Percentiles rank a stretch among this genome's conserved stretches.
These are phyloP conservation scores for Ophiostoma sp. DNA, from an alignment of 2,329 filamentous ascomycete species.

Conservation along the genomic window DNA sequence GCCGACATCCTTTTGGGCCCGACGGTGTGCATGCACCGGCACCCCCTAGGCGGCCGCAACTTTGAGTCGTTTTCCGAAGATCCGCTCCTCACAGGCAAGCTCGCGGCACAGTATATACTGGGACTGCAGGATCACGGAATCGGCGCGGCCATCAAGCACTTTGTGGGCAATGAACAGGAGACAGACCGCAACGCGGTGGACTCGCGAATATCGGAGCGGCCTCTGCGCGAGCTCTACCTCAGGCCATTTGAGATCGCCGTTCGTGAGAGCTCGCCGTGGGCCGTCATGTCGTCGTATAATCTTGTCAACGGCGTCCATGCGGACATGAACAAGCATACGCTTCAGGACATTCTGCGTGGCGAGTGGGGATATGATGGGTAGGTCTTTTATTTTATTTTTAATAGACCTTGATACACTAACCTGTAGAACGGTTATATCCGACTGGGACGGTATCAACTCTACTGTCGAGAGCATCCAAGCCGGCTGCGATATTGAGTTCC, in stretches of 20 bases:
- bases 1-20: slow-evolving; percentile 69
- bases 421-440: slow-evolving; percentile 48
- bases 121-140: slow-evolving; percentile 69
- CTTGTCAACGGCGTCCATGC: slow-evolving; percentile 59
- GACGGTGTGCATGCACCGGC: slow-evolving; percentile 76
- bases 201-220: slow-evolving; percentile 58
- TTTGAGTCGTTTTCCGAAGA: slow-evolving; percentile 87
- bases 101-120: slow-evolving; percentile 66
- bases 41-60: slow-evolving; percentile 75
- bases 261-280: slow-evolving; percentile 63
- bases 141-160: slow-evolving; percentile 61
- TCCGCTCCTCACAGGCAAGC: slow-evolving; percentile 67
- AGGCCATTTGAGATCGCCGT: slow-evolving; percentile 69
- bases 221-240: slow-evolving; percentile 45
- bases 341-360: slow-evolving; percentile 54
- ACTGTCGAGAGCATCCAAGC: slow-evolving; percentile 51
- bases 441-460: slow-evolving; percentile 56
- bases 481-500: slow-evolving; percentile 56
- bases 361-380: slow-evolving; percentile 58
- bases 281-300: slow-evolving; percentile 65
- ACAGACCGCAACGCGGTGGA: slow-evolving; percentile 61
- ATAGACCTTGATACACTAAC: background rate
- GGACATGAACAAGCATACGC: slow-evolving; percentile 50
- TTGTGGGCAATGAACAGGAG: slow-evolving; percentile 52
- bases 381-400: slow-evolving; percentile 28